Conservation (phyloP, 1,139 yeast genomes). For the Protomyces inundatus region DNA sequence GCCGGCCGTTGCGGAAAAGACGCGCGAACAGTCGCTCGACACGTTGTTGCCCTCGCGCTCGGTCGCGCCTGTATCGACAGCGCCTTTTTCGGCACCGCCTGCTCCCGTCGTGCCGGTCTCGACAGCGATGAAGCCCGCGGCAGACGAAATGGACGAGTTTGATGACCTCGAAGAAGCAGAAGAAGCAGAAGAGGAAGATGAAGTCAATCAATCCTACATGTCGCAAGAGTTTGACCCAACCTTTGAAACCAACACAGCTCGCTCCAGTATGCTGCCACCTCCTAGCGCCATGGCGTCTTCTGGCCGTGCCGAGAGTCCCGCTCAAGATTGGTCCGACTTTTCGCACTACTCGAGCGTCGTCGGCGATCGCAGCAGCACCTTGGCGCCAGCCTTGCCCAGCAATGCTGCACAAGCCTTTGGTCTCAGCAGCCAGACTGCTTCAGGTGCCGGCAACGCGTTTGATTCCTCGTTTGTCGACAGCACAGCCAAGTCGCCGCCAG, state of each 20-base stretch:
- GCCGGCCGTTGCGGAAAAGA: not conserved
- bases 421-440: not conserved
- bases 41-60: not conserved
- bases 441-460: not conserved
- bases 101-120: not conserved
- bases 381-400: not conserved
- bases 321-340: slow-evolving; percentile 17
- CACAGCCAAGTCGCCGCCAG: not conserved
- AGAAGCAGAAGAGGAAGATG: slow-evolving; percentile 17
- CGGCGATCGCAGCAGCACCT: slow-evolving; percentile 1
- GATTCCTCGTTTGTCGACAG: not conserved
- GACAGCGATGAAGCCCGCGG: not conserved
- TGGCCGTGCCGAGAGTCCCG: slow-evolving; percentile 7
- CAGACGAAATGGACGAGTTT: slow-evolving; percentile 19
- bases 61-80: not conserved
- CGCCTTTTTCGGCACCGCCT: not conserved
- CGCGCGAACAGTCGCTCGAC: too few relatives aligned
- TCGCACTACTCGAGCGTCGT: slow-evolving; percentile 19
- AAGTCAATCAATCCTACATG: slow-evolving; percentile 8
- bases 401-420: not conserved
- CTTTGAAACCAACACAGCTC: slow-evolving; percentile 5
- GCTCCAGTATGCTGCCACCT: slow-evolving; percentile 4
- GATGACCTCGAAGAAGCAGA: slow-evolving; percentile 24
- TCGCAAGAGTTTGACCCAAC: slow-evolving; percentile 18
- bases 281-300: not conserved